phyloP scores from a whole-genome alignment of 805 yeast genomes.

The Sugiyamaella qingdaonensis region DNA sequence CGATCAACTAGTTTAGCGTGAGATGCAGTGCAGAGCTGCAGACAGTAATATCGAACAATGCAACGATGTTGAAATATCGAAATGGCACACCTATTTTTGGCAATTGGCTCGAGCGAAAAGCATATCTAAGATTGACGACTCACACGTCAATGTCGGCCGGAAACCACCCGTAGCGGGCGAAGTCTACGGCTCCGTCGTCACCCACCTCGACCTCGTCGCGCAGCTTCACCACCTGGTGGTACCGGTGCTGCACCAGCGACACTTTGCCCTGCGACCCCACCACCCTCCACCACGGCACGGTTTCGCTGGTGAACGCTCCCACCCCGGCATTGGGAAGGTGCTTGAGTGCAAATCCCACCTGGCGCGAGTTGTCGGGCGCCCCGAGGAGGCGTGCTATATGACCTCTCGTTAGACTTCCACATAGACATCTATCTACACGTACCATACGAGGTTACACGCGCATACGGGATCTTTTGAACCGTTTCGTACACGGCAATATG shows the following conservation, averaged over 20 bases:
- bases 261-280: slow-evolving; percentile 60
- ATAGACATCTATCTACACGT: slow-evolving; percentile 18
- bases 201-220: slow-evolving; percentile 39
- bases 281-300: slow-evolving; percentile 82
- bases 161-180: slow-evolving; percentile 63
- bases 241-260: slow-evolving; percentile 43
- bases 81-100: no score
- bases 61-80: no score
- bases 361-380: slow-evolving; percentile 64
- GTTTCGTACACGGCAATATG: slow-evolving; percentile 56
- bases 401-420: slow-evolving; percentile 30
- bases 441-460: slow-evolving; percentile 67
- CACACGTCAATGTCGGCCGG: slow-evolving; percentile 36
- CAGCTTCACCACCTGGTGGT: slow-evolving; percentile 44
- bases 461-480: slow-evolving; percentile 53
- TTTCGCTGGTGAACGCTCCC: slow-evolving; percentile 29
- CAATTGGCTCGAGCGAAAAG: no score
- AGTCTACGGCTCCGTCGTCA: slow-evolving; percentile 37
- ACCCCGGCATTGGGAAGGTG: slow-evolving; percentile 36
- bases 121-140: no score
- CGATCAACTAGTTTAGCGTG: no score
- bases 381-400: slow-evolving; percentile 64
- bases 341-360: slow-evolving; percentile 69
- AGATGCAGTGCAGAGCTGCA: no score
- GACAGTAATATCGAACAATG: no score